Evolutionary conservation across 2,329 filamentous ascomycete genomes (phyloP).

Genomic region (Cordyceps cicadae): DNA sequence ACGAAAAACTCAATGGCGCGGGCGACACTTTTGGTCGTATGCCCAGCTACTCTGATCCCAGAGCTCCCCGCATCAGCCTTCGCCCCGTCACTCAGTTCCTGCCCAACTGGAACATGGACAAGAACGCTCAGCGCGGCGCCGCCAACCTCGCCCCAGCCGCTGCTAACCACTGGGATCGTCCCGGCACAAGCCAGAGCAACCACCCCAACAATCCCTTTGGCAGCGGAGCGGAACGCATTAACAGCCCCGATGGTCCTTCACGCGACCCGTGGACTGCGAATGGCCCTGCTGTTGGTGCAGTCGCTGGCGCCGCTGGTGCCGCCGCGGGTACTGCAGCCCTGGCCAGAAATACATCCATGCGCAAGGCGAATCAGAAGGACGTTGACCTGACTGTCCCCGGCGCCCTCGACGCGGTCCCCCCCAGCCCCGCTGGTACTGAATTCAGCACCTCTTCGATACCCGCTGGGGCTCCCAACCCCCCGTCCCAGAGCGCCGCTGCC

Average conservation of each 20-base stretch:
- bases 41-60: constrained; percentile 13
- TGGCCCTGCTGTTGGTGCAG: constrained; percentile 24
- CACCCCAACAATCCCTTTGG: constrained; percentile 65
- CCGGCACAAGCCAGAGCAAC: constrained; percentile 35
- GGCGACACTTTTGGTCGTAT: constrained; percentile 15
- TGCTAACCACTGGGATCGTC: constrained; percentile 40
- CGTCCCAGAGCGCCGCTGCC: constrained; percentile 46
- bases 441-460: constrained; percentile 50
- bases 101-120: constrained; percentile 51
- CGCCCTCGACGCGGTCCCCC: constrained; percentile 31
- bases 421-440: constrained; percentile 56
- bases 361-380: constrained; percentile 39
- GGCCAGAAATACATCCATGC: constrained; percentile 48
- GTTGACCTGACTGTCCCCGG: constrained; percentile 45
- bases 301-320: constrained; percentile 28
- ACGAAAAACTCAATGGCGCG: constrained; percentile 52
- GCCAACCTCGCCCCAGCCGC: constrained; percentile 26
- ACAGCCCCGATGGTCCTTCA: constrained; percentile 15
- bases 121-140: constrained; percentile 31
- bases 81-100: constrained; percentile 79
- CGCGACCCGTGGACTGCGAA: constrained; percentile 31
- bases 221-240: constrained; percentile 44
- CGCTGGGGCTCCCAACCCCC: constrained; percentile 28
- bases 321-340: constrained; percentile 32
- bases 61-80: constrained; percentile 75